Conservation (phyloP, 2,329 filamentous ascomycete genomes). For the Aspergillus vadensis region DNA sequence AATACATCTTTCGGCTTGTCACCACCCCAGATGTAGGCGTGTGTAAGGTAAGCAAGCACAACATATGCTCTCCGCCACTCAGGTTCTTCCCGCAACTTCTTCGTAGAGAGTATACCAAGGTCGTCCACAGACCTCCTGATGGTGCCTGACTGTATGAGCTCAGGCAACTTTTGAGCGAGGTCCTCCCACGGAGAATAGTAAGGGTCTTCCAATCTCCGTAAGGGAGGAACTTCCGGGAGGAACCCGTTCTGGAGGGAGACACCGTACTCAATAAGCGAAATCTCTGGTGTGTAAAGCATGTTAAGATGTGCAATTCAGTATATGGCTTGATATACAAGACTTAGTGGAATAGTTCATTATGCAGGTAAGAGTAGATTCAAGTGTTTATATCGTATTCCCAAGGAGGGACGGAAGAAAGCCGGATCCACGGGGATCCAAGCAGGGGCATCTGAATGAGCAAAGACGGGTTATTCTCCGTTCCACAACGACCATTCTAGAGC, state of each 20-base stretch:
- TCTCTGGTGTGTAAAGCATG: constrained; percentile 30
- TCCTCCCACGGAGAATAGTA: constrained; percentile 94
- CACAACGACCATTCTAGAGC: background rate
- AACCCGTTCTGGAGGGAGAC: constrained; percentile 68
- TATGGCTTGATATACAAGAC: background rate
- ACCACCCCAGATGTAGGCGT: constrained; percentile 84
- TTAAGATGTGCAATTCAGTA: background rate
- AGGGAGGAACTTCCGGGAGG: constrained; percentile 72
- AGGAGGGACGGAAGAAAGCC: background rate
- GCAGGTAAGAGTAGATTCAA: background rate
- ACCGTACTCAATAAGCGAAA: constrained; percentile 68
- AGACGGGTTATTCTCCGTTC: background rate
- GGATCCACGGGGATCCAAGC: background rate
- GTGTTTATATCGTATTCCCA: background rate
- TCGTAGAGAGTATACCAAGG: constrained; percentile 76
- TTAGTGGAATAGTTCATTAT: no score
- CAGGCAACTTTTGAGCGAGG: constrained; percentile 74
- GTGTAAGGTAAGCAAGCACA: constrained; percentile 72
- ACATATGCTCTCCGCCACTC: constrained; percentile 87
- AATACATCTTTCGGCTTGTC: constrained; percentile 67
- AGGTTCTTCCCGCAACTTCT: constrained; percentile 71
- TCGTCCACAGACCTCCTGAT: constrained; percentile 73
- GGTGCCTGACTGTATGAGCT: constrained; percentile 72
- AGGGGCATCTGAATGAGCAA: background rate
- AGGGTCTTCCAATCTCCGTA: constrained; percentile 72